Evolutionary conservation across 208 protist species (phyloP).

Genomic region (Trichomonas gallinae): DNA sequence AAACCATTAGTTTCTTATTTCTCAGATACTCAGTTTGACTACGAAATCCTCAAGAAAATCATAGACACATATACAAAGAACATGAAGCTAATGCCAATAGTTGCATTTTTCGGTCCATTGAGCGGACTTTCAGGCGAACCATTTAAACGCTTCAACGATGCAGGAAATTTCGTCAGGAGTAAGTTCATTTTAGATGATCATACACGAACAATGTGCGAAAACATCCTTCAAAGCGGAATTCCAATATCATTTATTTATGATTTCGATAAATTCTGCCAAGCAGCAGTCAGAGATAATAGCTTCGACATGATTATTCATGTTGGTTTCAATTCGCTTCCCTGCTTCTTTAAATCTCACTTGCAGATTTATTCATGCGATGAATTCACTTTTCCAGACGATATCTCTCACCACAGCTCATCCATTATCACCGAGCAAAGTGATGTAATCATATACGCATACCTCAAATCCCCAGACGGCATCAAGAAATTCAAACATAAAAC

Average conservation of each 20-base stretch:
- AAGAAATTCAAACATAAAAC: not conserved
- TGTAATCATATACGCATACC: not conserved
- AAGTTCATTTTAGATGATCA: not conserved
- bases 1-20: constrained; percentile 17
- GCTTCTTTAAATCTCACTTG: not conserved
- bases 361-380: constrained; percentile 2
- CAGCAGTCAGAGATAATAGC: not conserved
- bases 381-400: not conserved
- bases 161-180: not conserved
- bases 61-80: not conserved
- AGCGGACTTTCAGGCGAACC: not conserved
- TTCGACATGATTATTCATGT: not conserved
- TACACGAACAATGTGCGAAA: not conserved
- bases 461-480: not conserved
- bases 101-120: not conserved
- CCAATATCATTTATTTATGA: not conserved
- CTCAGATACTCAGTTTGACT: not conserved
- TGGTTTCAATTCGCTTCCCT: not conserved
- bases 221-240: not conserved
- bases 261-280: not conserved
- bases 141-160: not conserved
- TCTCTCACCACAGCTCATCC: not conserved
- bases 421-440: not conserved
- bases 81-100: not conserved
- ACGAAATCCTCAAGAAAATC: not conserved